Evolutionary conservation across 23 red algal genomes (phyloP), one percentile per base, ranked within the genome.

Genomic region (Gracilaria vermiculophylla): DNA sequence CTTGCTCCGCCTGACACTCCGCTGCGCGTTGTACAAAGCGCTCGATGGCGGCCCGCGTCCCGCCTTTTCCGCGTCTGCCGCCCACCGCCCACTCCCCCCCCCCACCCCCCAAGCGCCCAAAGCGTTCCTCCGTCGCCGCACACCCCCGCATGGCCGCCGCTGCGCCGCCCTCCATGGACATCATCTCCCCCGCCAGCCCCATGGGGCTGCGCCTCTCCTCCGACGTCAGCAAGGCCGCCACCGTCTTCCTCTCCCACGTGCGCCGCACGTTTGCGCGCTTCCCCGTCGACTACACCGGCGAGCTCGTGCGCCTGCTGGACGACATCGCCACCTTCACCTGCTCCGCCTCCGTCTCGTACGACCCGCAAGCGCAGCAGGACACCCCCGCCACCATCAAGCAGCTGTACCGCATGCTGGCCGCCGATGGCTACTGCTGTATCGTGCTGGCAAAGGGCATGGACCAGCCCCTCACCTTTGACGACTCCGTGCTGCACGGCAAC

Each of bases 381-480:
- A 53, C 91, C 31, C 90, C 93, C 27, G 57, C 93, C 20, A 58
- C 53, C 53, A 95, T 92, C 32, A 78, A 71, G 28, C 79, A 94
- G 41, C 31, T 99, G 53, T 99, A 99, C 74, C 77, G 77, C 41
- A 55, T 91, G 50, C 92, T 99, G 7, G 83, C 86, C 0, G 69
- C 87, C 69, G 97, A 99, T 76, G 97, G 97, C 20, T 99, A 99
- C 85, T 91, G 92, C 81, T 99, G 97, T 72, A 87, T 99, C 39
- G 80, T 99, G 24, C 81, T 99, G 28, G 78, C 90, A 29, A 91
- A 92, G 49, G 90, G 91, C 50, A 57, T 71, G 47, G 60, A 77
- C 50, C 82, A 93, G 47, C 97, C 97, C 36, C 87, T 96, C 48
- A 94, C 92, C 56, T 92, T 95, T 54, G 88, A 92, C 25, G 85